phyloP scores from a whole-genome alignment of 768 basidiomycete species.

The Postia placenta region DNA sequence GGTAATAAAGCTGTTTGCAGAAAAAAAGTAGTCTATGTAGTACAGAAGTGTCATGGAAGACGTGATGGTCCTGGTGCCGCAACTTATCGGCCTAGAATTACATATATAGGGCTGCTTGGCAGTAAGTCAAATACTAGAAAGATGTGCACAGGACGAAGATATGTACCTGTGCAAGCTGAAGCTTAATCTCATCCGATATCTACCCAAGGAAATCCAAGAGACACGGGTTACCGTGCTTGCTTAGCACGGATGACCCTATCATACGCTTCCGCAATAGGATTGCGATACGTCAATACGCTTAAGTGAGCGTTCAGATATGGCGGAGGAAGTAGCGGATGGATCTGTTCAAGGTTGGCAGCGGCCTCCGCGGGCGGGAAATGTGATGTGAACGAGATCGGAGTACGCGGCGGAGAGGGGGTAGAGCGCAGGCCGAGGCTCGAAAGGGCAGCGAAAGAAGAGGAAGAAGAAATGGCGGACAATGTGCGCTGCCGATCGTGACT shows the following conservation, averaged over 20 bases:
- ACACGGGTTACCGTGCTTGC: slow-evolving; percentile 20
- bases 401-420: slow-evolving; percentile 24
- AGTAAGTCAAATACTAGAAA: neutral
- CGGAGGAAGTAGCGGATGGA: slow-evolving; percentile 66
- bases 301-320: slow-evolving; percentile 70
- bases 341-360: slow-evolving; percentile 46
- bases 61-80: neutral
- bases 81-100: neutral
- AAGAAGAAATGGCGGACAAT: slow-evolving; percentile 22
- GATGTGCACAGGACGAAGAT: neutral
- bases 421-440: slow-evolving; percentile 20
- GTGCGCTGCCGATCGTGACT: slow-evolving; percentile 26
- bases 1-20: too few relatives aligned
- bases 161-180: neutral
- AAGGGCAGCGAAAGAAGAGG: slow-evolving; percentile 21
- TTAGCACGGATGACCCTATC: slow-evolving; percentile 62
- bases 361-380: slow-evolving; percentile 64
- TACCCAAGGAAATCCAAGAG: neutral
- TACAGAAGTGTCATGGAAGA: neutral
- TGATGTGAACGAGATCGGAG: slow-evolving; percentile 37
- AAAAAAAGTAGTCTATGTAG: neutral
- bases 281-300: slow-evolving; percentile 58
- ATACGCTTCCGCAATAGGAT: slow-evolving; percentile 63
- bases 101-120: neutral
- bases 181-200: neutral